A percentile compares a stretch with the other conserved stretches of the same genome.
These are phyloP conservation scores for Termitomyces eurrhizus DNA, from an alignment of 768 basidiomycete species.

Conservation along the genomic window DNA sequence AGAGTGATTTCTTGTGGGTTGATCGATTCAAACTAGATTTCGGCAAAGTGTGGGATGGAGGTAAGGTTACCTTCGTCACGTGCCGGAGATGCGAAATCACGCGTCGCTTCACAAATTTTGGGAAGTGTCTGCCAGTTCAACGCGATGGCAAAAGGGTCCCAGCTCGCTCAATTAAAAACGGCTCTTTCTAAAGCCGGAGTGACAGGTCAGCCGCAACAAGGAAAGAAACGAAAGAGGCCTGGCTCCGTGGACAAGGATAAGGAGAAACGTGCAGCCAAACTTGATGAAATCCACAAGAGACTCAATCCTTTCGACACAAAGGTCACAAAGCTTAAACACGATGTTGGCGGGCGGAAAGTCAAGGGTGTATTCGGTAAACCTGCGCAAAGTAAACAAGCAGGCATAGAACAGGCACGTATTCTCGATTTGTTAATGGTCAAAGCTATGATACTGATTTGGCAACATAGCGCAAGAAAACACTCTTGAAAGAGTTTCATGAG, in stretches of 20 bases:
- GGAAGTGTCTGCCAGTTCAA: neutral
- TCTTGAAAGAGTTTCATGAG: conserved; percentile 85
- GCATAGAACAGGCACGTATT: conserved; percentile 74
- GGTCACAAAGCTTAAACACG: conserved; percentile 88
- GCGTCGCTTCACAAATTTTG: conserved; percentile 14
- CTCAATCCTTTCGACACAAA: conserved; percentile 95
- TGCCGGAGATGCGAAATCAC: neutral
- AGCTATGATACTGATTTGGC: conserved; percentile 1
- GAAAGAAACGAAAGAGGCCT: conserved; percentile 69
- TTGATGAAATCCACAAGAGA: conserved; percentile 78
- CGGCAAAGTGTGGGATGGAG: neutral
- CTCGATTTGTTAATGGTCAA: neutral
- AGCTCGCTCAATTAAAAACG: conserved; percentile 86
- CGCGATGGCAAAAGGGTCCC: conserved; percentile 78
- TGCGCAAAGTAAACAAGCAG: conserved; percentile 85
- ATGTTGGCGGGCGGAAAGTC: conserved; percentile 84
- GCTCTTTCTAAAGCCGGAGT: conserved; percentile 80
- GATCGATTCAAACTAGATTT: neutral
- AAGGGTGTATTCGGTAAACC: conserved; percentile 83
- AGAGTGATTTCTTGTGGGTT: no score
- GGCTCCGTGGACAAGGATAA: conserved; percentile 69
- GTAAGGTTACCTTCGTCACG: neutral
- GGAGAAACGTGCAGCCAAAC: conserved; percentile 73
- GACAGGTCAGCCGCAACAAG: conserved; percentile 49
- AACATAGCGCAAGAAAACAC: conserved; percentile 74